Percentiles rank a stretch among this genome's conserved stretches.
phyloP scores from a whole-genome alignment of 169 alveolate species.

The Fabrea salina region DNA sequence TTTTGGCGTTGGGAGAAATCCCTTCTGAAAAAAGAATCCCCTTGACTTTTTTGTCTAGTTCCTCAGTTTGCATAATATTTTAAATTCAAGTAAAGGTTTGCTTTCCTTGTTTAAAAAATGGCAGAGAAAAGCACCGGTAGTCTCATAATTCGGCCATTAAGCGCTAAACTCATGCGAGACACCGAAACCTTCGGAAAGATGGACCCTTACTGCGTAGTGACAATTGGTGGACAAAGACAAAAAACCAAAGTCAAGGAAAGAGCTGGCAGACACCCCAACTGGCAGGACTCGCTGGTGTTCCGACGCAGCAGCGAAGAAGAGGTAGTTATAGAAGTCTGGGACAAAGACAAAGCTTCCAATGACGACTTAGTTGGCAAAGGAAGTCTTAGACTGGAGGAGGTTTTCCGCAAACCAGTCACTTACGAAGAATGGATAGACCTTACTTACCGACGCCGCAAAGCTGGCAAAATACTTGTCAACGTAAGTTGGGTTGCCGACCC shows the following conservation, averaged over 20 bases:
- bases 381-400: neutral
- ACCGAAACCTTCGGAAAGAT: constrained; percentile 39
- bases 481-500: neutral
- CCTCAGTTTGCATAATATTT: too few relatives aligned
- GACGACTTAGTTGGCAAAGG: constrained; percentile 22
- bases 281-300: constrained; percentile 32
- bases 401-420: neutral
- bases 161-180: constrained; percentile 37
- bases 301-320: neutral
- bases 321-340: constrained; percentile 20
- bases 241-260: constrained; percentile 30
- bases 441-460: neutral
- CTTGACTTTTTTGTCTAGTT: too few relatives aligned
- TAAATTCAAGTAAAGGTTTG: too few relatives aligned
- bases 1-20: neutral
- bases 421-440: neutral
- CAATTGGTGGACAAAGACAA: neutral
- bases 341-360: neutral
- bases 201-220: constrained; percentile 47
- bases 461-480: too few relatives aligned
- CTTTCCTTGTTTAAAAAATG: too few relatives aligned
- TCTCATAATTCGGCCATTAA: neutral
- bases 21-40: too few relatives aligned
- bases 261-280: constrained; percentile 45
- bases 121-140: neutral